These are phyloP conservation scores for Brassica incana DNA, from an alignment of 345 rosid species.

Conservation along the genomic window DNA sequence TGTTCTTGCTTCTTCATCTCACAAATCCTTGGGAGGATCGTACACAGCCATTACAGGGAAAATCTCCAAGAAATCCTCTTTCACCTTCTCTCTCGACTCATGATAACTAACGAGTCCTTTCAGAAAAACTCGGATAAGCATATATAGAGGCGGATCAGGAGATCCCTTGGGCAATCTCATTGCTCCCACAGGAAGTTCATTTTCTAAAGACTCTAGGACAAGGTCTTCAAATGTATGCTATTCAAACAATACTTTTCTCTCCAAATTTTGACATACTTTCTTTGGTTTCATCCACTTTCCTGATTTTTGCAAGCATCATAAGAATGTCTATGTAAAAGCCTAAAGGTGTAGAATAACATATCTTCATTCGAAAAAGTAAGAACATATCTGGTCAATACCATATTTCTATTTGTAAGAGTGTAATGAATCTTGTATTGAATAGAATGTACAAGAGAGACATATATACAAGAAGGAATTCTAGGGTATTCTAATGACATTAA, in stretches of 20 bases:
- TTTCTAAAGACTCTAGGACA: constrained; percentile 65
- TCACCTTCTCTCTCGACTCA: constrained; percentile 72
- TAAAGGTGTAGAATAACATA: too few species aligned
- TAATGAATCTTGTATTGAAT: too few species aligned
- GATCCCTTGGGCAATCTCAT: constrained; percentile 69
- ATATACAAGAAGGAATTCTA: too few species aligned
- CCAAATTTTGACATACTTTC: constrained; percentile 76
- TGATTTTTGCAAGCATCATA: constrained; percentile 92
- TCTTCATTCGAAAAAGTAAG: constrained; percentile 4
- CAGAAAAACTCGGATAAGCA: constrained; percentile 78
- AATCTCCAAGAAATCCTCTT: constrained; percentile 85
- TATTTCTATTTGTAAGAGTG: constrained; percentile 44
- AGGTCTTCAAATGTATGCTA: constrained; percentile 88
- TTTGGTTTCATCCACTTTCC: constrained; percentile 57
- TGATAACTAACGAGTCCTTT: constrained; percentile 82
- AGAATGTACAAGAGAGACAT: too few species aligned
- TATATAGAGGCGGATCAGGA: constrained; percentile 76
- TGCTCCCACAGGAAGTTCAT: constrained; percentile 65
- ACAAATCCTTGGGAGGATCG: constrained; percentile 82
- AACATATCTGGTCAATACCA: constrained; percentile 97
- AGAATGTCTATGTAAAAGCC: constrained; percentile 79
- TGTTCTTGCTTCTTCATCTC: constrained; percentile 44
- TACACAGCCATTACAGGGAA: constrained; percentile 86
- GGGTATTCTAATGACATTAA: too few species aligned
- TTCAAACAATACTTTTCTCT: constrained; percentile 75